A percentile compares a stretch with the other conserved stretches of the same genome.
These are phyloP conservation scores for Cicer bijugum DNA, from an alignment of 306 rosid genomes.

Conservation along the genomic window DNA sequence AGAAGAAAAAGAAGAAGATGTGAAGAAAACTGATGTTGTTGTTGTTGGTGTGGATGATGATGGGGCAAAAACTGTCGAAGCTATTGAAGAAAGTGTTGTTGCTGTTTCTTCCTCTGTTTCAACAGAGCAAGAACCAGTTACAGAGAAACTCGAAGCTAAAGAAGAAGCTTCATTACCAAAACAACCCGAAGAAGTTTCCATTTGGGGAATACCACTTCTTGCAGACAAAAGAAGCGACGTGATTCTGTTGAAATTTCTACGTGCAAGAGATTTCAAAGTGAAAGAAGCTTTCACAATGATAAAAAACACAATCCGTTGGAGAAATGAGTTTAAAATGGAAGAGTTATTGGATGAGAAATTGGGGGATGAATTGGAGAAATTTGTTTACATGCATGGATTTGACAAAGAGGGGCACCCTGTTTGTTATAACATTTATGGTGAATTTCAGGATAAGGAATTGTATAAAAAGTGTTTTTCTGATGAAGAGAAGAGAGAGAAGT, in stretches of 20 bases:
- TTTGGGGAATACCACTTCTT: slow-evolving; percentile 81
- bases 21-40: slow-evolving; percentile 25
- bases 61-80: slow-evolving; percentile 85
- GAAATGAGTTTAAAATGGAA: slow-evolving; percentile 76
- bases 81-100: slow-evolving; percentile 74
- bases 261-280: slow-evolving; percentile 88
- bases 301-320: slow-evolving; percentile 77
- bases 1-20: slow-evolving; percentile 37
- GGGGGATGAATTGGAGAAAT: slow-evolving; percentile 56
- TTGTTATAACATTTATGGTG: slow-evolving; percentile 72
- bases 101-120: slow-evolving; percentile 60
- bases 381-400: slow-evolving; percentile 66
- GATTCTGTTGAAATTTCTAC: slow-evolving; percentile 72
- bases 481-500: slow-evolving; percentile 66
- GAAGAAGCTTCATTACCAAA: slow-evolving; percentile 42
- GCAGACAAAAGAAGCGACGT: slow-evolving; percentile 80
- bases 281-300: slow-evolving; percentile 85
- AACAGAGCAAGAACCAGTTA: slow-evolving; percentile 22
- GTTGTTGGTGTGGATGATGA: slow-evolving; percentile 57
- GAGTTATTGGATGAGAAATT: slow-evolving; percentile 59
- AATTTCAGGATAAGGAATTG: slow-evolving; percentile 63
- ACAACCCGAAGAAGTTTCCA: slow-evolving; percentile 54
- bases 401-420: slow-evolving; percentile 83
- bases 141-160: slow-evolving; percentile 40
- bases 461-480: slow-evolving; percentile 69